Conservation (phyloP, 352 stramenopile genomes). For the Globisporangium iwayamae region DNA sequence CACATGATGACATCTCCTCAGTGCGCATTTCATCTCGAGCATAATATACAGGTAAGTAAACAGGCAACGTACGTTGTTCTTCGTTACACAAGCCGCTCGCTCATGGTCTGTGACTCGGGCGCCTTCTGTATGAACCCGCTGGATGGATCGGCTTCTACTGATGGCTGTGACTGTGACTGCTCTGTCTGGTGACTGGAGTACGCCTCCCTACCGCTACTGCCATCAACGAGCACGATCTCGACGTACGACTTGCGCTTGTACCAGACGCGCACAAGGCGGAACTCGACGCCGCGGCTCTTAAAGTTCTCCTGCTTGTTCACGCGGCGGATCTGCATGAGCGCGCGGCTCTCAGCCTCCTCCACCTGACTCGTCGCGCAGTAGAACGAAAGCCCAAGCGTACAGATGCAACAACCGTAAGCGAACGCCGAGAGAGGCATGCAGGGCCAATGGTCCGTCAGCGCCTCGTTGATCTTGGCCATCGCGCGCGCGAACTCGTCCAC, state of each 20-base stretch:
- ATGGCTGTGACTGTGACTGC: background rate
- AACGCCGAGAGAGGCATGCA: slow-evolving; percentile 80
- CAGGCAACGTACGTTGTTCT: background rate
- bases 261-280: slow-evolving; percentile 64
- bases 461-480: slow-evolving; percentile 76
- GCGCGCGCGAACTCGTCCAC: slow-evolving; percentile 60
- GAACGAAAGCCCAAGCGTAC: slow-evolving; percentile 73
- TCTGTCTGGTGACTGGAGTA: background rate
- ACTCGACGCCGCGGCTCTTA: slow-evolving; percentile 48
- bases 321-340: slow-evolving; percentile 62
- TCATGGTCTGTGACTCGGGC: slow-evolving; percentile 15
- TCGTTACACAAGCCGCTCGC: slow-evolving; percentile 14
- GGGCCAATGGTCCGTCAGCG: slow-evolving; percentile 79
- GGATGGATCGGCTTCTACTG: background rate
- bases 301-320: slow-evolving; percentile 74
- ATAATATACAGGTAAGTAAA: background rate
- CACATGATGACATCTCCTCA: too few relatives aligned
- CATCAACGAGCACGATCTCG: slow-evolving; percentile 34
- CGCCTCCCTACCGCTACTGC: background rate
- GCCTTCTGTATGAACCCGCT: background rate
- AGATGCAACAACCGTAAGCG: slow-evolving; percentile 80
- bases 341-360: slow-evolving; percentile 58
- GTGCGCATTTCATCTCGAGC: background rate
- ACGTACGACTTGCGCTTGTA: slow-evolving; percentile 64
- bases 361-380: slow-evolving; percentile 80